Evolutionary conservation across 1,284 basidiomycete species (phyloP).

Genomic region (Sporisorium reilianum): DNA sequence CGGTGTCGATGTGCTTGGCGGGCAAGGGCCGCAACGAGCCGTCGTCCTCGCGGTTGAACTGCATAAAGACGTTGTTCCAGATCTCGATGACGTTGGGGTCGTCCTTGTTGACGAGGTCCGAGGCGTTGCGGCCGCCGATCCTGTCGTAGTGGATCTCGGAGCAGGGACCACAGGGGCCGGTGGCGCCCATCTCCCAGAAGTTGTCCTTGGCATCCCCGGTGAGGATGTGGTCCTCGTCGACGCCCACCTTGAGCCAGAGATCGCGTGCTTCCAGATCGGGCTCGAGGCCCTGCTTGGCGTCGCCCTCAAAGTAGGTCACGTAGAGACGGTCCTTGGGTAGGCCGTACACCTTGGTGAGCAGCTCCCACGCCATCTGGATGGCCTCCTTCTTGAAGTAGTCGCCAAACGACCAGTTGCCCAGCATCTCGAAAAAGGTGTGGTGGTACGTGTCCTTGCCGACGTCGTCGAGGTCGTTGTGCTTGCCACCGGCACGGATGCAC

Average conservation of each 20-base stretch:
- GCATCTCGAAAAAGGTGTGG: slow-evolving; percentile 99
- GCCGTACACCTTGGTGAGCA: slow-evolving; percentile 88
- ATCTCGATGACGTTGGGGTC: slow-evolving; percentile 97
- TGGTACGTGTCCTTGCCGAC: slow-evolving; percentile 96
- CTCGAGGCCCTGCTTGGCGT: slow-evolving; percentile 84
- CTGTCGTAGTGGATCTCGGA: slow-evolving; percentile 97
- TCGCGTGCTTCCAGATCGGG: slow-evolving; percentile 86
- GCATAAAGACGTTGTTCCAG: slow-evolving; percentile 99
- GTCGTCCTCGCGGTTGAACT: slow-evolving; percentile 94
- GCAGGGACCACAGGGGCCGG: slow-evolving; percentile 97
- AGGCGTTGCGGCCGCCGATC: slow-evolving; percentile 91
- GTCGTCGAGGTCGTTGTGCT: slow-evolving; percentile 98
- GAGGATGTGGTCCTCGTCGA: slow-evolving; percentile 88
- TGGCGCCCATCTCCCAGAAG: slow-evolving; percentile 99
- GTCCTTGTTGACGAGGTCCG: slow-evolving; percentile 91
- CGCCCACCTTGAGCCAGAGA: slow-evolving; percentile 87
- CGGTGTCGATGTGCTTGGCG: slow-evolving; percentile 95
- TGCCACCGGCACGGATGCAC: slow-evolving; percentile 97
- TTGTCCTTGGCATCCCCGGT: slow-evolving; percentile 97
- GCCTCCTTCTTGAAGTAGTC: slow-evolving; percentile 99
- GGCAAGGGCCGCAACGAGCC: slow-evolving; percentile 85
- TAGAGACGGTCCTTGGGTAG: slow-evolving; percentile 92
- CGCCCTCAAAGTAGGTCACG: slow-evolving; percentile 97
- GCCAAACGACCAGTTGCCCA: slow-evolving; percentile 99
- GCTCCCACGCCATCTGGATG: slow-evolving; percentile 90